These are phyloP conservation scores for Plasmodium inui DNA, from an alignment of 169 alveolate species.

Conservation along the genomic window DNA sequence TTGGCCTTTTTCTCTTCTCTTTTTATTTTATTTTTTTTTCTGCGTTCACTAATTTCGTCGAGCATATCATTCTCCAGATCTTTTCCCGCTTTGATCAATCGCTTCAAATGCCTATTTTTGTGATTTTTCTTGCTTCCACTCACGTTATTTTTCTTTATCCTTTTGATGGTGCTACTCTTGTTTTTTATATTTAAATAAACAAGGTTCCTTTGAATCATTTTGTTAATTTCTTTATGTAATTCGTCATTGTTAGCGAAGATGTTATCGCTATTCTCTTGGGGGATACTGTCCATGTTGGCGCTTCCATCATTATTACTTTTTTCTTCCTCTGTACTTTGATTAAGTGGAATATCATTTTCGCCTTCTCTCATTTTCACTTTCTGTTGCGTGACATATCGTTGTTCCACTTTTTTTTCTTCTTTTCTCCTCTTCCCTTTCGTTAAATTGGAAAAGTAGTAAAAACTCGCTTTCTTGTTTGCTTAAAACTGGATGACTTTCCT, in stretches of 20 bases:
- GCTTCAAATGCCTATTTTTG: constrained; percentile 7
- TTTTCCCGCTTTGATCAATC: constrained; percentile 49
- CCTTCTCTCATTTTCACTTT: not conserved
- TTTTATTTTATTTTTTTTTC: constrained; percentile 72
- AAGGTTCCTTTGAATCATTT: constrained; percentile 64
- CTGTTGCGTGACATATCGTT: not conserved
- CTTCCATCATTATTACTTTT: not conserved
- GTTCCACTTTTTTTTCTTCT: not conserved
- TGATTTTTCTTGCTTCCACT: constrained; percentile 15
- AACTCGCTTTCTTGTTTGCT: not conserved
- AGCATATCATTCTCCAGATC: constrained; percentile 52
- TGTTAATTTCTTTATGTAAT: constrained; percentile 50
- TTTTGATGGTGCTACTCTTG: not conserved
- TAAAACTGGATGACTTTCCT: not conserved
- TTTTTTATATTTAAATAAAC: constrained; percentile 23
- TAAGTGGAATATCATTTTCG: not conserved
- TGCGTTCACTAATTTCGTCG: constrained; percentile 71
- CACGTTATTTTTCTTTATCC: not conserved
- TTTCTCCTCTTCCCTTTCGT: not conserved
- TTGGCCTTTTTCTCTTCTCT: constrained; percentile 65
- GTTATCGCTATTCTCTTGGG: not conserved
- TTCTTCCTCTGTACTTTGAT: not conserved
- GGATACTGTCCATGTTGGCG: not conserved
- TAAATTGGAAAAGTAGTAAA: not conserved
- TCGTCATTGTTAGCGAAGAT: constrained; percentile 1